Conservation (phyloP, 345 rosid genomes). For the Eucalyptus tenuipes region DNA sequence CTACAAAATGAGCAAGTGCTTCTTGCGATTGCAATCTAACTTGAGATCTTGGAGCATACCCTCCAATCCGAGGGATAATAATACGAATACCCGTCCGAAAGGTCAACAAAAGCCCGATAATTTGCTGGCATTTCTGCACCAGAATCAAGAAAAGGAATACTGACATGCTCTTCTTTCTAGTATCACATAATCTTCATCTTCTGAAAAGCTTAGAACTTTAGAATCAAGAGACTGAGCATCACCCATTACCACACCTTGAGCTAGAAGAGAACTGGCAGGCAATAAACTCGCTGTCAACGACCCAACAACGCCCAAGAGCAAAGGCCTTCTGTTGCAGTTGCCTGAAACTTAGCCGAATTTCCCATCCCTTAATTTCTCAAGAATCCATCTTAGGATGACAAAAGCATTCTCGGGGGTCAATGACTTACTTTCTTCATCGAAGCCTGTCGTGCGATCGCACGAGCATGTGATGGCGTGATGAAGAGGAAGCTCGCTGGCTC, state of each 20-base stretch:
- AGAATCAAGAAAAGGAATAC: background rate
- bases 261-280: constrained; percentile 39
- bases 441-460: background rate
- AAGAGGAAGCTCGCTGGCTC: background rate
- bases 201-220: background rate
- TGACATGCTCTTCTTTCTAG: background rate
- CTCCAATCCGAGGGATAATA: constrained; percentile 88
- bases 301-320: constrained; percentile 50
- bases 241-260: constrained; percentile 38
- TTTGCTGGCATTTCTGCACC: constrained; percentile 51
- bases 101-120: constrained; percentile 52
- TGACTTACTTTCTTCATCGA: background rate
- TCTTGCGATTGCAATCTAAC: background rate
- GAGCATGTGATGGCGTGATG: background rate
- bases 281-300: constrained; percentile 35
- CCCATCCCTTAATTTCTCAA: background rate
- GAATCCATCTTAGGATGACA: background rate
- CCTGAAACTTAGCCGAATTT: background rate
- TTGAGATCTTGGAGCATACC: constrained; percentile 21
- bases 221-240: background rate
- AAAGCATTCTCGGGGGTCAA: background rate
- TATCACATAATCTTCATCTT: background rate
- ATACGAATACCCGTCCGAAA: constrained; percentile 68
- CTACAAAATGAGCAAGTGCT: background rate
- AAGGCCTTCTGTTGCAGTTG: constrained; percentile 44